Evolutionary conservation across 2,329 filamentous ascomycete species (phyloP).

Genomic region (Teratosphaeria pseudoeucalypti): DNA sequence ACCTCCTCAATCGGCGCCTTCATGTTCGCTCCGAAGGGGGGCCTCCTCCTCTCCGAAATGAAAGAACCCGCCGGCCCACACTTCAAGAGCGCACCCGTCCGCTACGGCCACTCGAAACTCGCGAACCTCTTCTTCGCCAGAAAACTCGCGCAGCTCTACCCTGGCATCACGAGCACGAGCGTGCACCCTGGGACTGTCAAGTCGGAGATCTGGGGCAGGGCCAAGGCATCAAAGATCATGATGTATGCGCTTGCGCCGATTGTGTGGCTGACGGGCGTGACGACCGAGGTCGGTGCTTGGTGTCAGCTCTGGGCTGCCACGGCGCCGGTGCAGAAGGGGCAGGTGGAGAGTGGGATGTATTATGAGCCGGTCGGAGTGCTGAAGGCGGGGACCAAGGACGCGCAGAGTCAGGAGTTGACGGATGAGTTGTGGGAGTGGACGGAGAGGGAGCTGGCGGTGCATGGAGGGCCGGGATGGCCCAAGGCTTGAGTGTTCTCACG

Average conservation of each 20-base stretch:
- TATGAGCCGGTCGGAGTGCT: conserved; percentile 14
- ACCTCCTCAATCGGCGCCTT: conserved; percentile 26
- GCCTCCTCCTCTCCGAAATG: background rate
- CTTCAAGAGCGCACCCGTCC: conserved; percentile 12
- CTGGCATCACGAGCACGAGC: conserved; percentile 51
- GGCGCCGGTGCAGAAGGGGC: conserved; percentile 6
- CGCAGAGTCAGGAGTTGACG: conserved; percentile 16
- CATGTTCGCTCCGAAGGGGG: conserved; percentile 3
- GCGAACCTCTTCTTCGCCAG: conserved; percentile 49
- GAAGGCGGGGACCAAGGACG: conserved; percentile 10
- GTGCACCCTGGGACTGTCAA: conserved; percentile 56
- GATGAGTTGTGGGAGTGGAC: conserved; percentile 33
- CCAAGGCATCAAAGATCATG: background rate
- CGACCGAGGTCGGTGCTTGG: conserved; percentile 11
- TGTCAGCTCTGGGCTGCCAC: conserved; percentile 21
- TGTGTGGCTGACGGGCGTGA: conserved; percentile 3
- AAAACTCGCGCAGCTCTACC: conserved; percentile 48
- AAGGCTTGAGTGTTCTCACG: background rate
- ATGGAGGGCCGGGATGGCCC: conserved; percentile 1
- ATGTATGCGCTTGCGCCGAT: conserved; percentile 5
- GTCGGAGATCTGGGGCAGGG: conserved; percentile 39
- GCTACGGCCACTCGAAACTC: conserved; percentile 55
- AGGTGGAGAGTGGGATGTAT: conserved; percentile 12
- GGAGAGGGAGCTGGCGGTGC: conserved; percentile 11
- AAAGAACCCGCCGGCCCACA: background rate